Conservation (phyloP, 1,284 basidiomycete species). For the Golubevia sp. region DNA sequence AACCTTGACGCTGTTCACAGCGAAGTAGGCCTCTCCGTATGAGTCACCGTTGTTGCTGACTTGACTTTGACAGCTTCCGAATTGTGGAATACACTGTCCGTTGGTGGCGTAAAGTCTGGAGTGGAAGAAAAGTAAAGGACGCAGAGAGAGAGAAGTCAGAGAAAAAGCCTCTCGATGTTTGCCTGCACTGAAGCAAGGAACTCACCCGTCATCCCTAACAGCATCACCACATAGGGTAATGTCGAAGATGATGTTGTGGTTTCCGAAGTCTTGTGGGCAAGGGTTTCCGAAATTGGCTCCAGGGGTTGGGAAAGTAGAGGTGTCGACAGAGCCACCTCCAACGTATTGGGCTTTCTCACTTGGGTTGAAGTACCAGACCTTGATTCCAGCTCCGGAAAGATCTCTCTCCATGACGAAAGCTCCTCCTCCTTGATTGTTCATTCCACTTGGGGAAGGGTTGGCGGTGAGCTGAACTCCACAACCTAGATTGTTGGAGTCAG, state of each 20-base stretch:
- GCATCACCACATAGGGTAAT: constrained; percentile 49
- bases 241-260: constrained; percentile 48
- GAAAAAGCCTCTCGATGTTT: no score
- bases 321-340: background rate
- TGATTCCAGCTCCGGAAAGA: constrained; percentile 47
- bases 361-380: constrained; percentile 50
- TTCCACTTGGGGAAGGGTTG: background rate
- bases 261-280: constrained; percentile 37
- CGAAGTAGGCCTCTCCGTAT: background rate
- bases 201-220: no score
- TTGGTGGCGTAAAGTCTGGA: background rate
- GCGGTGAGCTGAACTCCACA: constrained; percentile 15
- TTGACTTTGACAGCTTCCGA: background rate
- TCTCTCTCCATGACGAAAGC: constrained; percentile 52
- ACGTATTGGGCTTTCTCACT: background rate
- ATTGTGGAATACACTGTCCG: background rate
- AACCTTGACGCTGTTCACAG: background rate
- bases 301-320: background rate
- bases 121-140: background rate
- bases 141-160: background rate
- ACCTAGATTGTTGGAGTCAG: constrained; percentile 32
- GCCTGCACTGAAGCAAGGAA: no score
- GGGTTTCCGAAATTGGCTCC: constrained; percentile 16
- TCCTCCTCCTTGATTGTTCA: constrained; percentile 39
- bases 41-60: background rate